phyloP scores from a whole-genome alignment of 1,139 yeast species.

The Kodamaea arcana region DNA sequence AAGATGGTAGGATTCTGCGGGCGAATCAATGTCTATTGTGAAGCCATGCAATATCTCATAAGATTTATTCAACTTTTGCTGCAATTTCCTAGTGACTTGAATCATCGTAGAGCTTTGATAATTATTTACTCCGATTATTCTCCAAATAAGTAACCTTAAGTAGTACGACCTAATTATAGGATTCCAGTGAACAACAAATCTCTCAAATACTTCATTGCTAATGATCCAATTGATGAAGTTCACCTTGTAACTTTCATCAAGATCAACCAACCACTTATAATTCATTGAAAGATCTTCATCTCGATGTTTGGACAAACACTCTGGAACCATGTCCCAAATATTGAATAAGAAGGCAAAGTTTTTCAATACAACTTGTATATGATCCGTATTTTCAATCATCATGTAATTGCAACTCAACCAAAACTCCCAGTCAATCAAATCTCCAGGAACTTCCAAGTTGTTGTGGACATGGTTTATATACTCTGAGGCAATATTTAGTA shows the following conservation, averaged over 20 bases:
- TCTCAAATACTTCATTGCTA: slow-evolving; percentile 44
- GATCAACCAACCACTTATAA: slow-evolving; percentile 31
- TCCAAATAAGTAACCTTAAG: slow-evolving; percentile 64
- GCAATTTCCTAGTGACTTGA: slow-evolving; percentile 27
- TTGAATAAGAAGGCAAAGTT: slow-evolving; percentile 66
- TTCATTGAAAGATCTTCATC: not conserved
- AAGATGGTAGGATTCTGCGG: slow-evolving; percentile 5
- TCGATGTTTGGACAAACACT: slow-evolving; percentile 12
- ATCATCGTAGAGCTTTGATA: slow-evolving; percentile 34
- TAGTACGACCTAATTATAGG: slow-evolving; percentile 72
- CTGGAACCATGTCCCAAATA: slow-evolving; percentile 71
- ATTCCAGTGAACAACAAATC: slow-evolving; percentile 72
- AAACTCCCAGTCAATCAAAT: slow-evolving; percentile 62
- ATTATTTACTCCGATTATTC: slow-evolving; percentile 51
- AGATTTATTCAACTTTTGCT: slow-evolving; percentile 24
- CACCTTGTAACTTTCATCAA: slow-evolving; percentile 37
- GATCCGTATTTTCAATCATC: slow-evolving; percentile 57
- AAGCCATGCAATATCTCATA: slow-evolving; percentile 19
- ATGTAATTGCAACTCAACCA: slow-evolving; percentile 63
- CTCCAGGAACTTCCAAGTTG: slow-evolving; percentile 10
- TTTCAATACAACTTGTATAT: slow-evolving; percentile 58
- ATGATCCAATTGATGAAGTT: slow-evolving; percentile 55
- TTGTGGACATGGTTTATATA: slow-evolving; percentile 38
- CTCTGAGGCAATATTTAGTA: slow-evolving; percentile 45
- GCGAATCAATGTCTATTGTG: slow-evolving; percentile 5